Percentiles rank a stretch among this genome's conserved stretches.
phyloP scores from a whole-genome alignment of 495 filamentous ascomycete species.

The Aspergillus coremiiformis region DNA sequence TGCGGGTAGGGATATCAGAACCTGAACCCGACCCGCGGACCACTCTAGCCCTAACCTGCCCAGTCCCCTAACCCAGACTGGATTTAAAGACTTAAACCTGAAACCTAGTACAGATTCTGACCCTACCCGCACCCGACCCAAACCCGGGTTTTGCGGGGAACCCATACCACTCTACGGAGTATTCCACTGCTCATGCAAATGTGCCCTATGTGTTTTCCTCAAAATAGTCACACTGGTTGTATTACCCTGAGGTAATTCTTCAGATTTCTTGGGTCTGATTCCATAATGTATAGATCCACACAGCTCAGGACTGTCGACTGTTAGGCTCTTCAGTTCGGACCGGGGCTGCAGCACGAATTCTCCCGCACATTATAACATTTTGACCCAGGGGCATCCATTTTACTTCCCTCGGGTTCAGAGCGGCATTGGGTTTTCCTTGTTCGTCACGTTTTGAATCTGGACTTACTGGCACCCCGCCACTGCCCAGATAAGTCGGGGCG shows the following conservation, averaged over 20 bases:
- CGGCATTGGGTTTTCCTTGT: constrained; percentile 46
- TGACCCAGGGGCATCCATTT: constrained; percentile 65
- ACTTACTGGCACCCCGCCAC: constrained; percentile 65
- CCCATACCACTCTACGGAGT: too few species aligned
- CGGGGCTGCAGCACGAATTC: constrained; percentile 27
- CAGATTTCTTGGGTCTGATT: not conserved
- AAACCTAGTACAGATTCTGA: too few species aligned
- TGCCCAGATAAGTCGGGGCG: constrained; percentile 75
- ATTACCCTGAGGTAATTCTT: not conserved
- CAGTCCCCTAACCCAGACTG: too few species aligned
- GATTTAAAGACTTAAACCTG: too few species aligned
- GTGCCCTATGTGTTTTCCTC: too few species aligned
- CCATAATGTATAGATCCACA: constrained; percentile 2
- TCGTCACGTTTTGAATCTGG: constrained; percentile 46
- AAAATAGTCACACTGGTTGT: too few species aligned
- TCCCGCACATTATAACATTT: constrained; percentile 74
- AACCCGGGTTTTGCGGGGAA: too few species aligned
- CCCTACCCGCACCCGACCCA: too few species aligned
- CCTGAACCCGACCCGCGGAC: too few species aligned
- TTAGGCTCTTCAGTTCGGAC: not conserved
- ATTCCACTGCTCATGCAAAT: too few species aligned
- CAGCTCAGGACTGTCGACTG: not conserved
- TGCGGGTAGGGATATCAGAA: too few species aligned
- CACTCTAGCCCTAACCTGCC: too few species aligned
- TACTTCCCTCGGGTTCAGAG: constrained; percentile 56